Percentiles rank a stretch among this genome's conserved stretches.
Conservation (phyloP, 257 asterid genomes). For the Ilex asprella region DNA sequence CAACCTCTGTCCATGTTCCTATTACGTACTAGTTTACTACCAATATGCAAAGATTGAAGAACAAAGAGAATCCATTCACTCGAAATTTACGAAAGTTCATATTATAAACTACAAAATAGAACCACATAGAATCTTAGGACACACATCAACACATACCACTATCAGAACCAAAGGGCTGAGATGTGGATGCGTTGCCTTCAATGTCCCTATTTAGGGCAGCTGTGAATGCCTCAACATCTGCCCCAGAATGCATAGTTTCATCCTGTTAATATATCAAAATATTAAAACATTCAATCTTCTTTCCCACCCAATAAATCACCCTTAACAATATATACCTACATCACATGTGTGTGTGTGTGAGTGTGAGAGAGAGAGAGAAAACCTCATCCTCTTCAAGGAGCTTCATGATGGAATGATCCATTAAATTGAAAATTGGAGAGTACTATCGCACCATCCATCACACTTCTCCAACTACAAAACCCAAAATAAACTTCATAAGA, state of each 20-base stretch:
- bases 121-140: too few relatives aligned
- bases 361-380: neutral
- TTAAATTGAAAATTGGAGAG: constrained; percentile 6
- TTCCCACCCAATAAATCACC: neutral
- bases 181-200: constrained; percentile 55
- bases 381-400: constrained; percentile 96
- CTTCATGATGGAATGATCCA: constrained; percentile 82
- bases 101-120: too few relatives aligned
- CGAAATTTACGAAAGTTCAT: too few relatives aligned
- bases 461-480: too few relatives aligned
- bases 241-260: constrained; percentile 97
- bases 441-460: too few relatives aligned
- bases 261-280: constrained; percentile 34
- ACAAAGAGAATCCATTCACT: too few relatives aligned
- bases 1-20: too few relatives aligned
- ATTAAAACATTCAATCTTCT: neutral
- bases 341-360: neutral
- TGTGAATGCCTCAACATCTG: constrained; percentile 90
- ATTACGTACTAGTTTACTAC: too few relatives aligned
- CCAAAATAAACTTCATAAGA: too few relatives aligned
- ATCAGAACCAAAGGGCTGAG: constrained; percentile 50
- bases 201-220: constrained; percentile 89
- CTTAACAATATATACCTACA: neutral
- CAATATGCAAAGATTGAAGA: too few relatives aligned
- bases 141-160: constrained; percentile 21